phyloP scores from a whole-genome alignment of 495 filamentous ascomycete species.

The Friedmanniomyces simplex region DNA sequence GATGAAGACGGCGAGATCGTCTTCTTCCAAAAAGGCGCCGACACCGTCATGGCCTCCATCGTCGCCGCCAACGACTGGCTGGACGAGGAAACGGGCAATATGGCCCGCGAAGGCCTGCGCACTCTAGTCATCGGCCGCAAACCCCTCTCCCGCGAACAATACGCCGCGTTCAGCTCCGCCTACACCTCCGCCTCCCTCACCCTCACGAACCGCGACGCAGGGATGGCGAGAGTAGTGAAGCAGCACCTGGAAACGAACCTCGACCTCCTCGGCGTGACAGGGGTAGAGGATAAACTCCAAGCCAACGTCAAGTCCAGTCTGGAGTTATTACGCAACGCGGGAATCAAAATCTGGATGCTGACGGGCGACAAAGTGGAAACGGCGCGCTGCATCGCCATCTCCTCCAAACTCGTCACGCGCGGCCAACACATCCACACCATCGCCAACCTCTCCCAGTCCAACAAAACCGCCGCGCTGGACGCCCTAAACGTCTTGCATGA shows the following conservation, averaged over 20 bases:
- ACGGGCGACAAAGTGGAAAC: conserved; percentile 99
- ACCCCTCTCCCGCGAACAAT: conserved; percentile 61
- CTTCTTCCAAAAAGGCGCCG: conserved; percentile 98
- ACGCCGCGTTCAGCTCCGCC: conserved; percentile 61
- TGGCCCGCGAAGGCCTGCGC: conserved; percentile 92
- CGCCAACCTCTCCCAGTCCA: conserved; percentile 38
- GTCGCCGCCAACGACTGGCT: conserved; percentile 96
- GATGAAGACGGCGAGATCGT: conserved; percentile 64
- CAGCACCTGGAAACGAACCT: conserved; percentile 80
- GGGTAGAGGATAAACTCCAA: conserved; percentile 95
- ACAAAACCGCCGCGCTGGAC: conserved; percentile 69
- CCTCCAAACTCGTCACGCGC: conserved; percentile 83
- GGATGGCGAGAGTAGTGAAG: conserved; percentile 67
- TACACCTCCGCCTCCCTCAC: conserved; percentile 73
- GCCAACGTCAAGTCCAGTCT: conserved; percentile 88
- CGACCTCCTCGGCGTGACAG: conserved; percentile 89
- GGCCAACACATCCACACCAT: conserved; percentile 96
- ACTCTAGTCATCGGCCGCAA: conserved; percentile 91
- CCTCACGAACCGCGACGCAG: conserved; percentile 65
- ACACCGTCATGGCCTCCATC: conserved; percentile 92
- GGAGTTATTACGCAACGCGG: conserved; percentile 90
- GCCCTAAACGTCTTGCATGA: conserved; percentile 77
- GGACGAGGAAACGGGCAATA: conserved; percentile 96
- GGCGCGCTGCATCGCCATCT: conserved; percentile 90
- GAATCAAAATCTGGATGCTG: conserved; percentile 99